A percentile compares a stretch with the other conserved stretches of the same genome.
Conservation (phyloP, 164 flowering plant genomes). For the Liquidambar formosana region DNA sequence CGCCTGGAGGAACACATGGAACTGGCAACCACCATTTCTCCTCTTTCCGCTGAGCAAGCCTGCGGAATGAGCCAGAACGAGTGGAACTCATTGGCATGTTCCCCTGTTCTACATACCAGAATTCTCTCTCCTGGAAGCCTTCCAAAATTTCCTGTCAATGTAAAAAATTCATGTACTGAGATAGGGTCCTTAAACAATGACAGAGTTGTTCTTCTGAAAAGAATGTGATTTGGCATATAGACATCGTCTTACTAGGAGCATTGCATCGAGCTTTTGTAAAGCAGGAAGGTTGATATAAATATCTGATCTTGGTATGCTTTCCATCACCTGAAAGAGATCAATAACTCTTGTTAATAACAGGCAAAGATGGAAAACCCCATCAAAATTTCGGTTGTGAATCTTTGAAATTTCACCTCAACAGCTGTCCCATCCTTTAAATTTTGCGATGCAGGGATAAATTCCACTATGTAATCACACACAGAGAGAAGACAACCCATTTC, state of each 20-base stretch:
- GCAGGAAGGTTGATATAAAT: slow-evolving; percentile 92
- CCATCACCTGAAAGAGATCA: slow-evolving; percentile 63
- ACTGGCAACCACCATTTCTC: slow-evolving; percentile 99
- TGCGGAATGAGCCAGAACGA: slow-evolving; percentile 63
- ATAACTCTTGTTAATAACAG: slow-evolving; percentile 9
- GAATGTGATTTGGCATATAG: background rate
- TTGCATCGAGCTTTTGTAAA: slow-evolving; percentile 71
- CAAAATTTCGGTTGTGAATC: background rate
- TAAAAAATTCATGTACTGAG: background rate
- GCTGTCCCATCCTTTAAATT: slow-evolving; percentile 47
- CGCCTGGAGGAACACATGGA: slow-evolving; percentile 71
- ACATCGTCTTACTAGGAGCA: slow-evolving; percentile 71
- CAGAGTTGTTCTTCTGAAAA: background rate
- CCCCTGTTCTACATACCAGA: slow-evolving; percentile 76
- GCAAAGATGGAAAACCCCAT: background rate
- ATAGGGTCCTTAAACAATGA: background rate
- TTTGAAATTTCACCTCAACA: slow-evolving; percentile 51
- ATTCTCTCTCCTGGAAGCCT: slow-evolving; percentile 62
- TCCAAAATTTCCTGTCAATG: slow-evolving; percentile 69
- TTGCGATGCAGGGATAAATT: slow-evolving; percentile 54
- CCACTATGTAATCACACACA: slow-evolving; percentile 89
- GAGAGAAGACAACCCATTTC: slow-evolving; percentile 92
- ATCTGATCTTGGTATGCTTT: slow-evolving; percentile 76
- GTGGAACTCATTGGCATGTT: slow-evolving; percentile 46
- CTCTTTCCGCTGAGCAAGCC: slow-evolving; percentile 58